Evolutionary conservation across 768 basidiomycete genomes (phyloP).

Genomic region (Boletus sp.): DNA sequence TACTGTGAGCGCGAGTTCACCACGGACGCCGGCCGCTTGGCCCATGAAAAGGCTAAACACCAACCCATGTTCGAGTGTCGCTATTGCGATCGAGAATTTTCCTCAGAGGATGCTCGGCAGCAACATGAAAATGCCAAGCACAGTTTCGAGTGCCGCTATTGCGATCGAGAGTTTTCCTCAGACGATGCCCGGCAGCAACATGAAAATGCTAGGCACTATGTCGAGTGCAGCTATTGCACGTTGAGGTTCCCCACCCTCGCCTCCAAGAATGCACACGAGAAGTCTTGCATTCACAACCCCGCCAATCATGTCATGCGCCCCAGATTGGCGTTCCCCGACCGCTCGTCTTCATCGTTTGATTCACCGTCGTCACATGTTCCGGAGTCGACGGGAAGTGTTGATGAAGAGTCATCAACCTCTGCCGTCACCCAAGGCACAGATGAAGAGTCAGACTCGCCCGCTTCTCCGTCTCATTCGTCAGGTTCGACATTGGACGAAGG

Average conservation of each 20-base stretch:
- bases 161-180: constrained; percentile 3
- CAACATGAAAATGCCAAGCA: constrained; percentile 13
- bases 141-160: constrained; percentile 14
- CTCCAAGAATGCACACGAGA: constrained; percentile 5
- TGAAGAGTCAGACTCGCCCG: not conserved
- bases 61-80: constrained; percentile 6
- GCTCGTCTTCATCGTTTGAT: not conserved
- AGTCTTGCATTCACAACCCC: constrained; percentile 2
- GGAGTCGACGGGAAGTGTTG: not conserved
- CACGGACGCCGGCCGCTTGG: not conserved
- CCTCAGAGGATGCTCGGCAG: not conserved
- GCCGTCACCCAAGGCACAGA: not conserved
- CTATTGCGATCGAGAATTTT: constrained; percentile 2
- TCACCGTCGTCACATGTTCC: not conserved
- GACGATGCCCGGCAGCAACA: constrained; percentile 7
- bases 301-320: not conserved
- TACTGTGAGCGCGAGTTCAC: constrained; percentile 12
- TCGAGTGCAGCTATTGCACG: constrained; percentile 6
- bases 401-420: not conserved
- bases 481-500: constrained; percentile 1
- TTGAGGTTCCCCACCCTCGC: not conserved
- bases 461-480: constrained; percentile 2
- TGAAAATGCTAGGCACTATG: constrained; percentile 3
- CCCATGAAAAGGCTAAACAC: constrained; percentile 16
- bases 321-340: not conserved